Base-by-base conservation (phyloP, 139 green algal species). In the Closterium sp. region DNA sequence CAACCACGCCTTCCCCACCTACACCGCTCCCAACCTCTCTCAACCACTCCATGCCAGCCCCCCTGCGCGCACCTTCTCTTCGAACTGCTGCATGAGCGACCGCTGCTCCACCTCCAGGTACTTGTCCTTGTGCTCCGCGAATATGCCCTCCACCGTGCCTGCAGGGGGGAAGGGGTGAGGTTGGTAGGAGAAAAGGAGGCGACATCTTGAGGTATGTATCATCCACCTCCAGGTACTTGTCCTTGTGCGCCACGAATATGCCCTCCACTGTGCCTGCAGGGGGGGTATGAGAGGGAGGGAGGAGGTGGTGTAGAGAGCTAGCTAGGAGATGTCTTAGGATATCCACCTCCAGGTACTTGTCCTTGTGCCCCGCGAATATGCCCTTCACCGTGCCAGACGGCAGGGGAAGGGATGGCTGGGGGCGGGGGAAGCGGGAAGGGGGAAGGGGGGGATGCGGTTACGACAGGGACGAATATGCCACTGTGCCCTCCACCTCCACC, bases 61-160 rank as follows among this genome's bases (percentile, higher is more conserved):
- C n/a, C 12, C 23, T 16, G 55, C 9, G 76, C n/a, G 83, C 87
- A 90, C 64, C 87, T 85, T 90, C 8, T 30, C 87, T 25, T 90
- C n/a, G 4, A 90, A 55, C 38, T 84, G 87, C 87, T 85, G 43
- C 43, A 34, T 85, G 30, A 90, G 87, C 16, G 33, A 86, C 28
- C 30, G 28, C 87, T 86, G 43, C 87, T 90, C 87, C 33, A 81
- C 31, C 43, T 85, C 55, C n/a, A 55, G 87, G 31, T 90, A 90
- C 23, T n/a, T 30, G 30, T 85, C 55, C 31, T 64, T 85, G 64
- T 85, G 55, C 43, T 55, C 30, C 28, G 21, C 30, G 31, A 90
- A 90, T 16, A 90, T 21, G 33, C 30, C 31, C 55, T 90, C 87
- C 25, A 64, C 87, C 43, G 55, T 33, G 21, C 25, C 86, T 87